A percentile compares a stretch with the other conserved stretches of the same genome.
These are phyloP conservation scores for Curvularia verruculosa DNA, from an alignment of 2,329 filamentous ascomycete species.

Conservation along the genomic window DNA sequence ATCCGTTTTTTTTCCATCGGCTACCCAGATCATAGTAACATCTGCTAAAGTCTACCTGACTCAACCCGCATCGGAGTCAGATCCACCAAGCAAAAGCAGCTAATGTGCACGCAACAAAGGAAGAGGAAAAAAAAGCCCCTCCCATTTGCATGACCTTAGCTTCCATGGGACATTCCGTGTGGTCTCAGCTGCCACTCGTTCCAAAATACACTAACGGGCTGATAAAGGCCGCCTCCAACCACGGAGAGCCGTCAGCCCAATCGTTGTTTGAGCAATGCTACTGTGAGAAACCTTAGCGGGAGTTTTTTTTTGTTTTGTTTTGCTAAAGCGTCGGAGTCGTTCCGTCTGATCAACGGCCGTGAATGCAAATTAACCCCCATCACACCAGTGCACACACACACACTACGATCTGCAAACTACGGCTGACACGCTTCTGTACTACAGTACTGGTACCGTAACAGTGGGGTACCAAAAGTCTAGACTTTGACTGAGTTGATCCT, in stretches of 20 bases:
- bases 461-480: slow-evolving; percentile 11
- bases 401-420: slow-evolving; percentile 15
- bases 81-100: slow-evolving; percentile 1
- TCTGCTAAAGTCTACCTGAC: neutral
- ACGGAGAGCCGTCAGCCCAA: neutral
- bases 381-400: neutral
- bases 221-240: slow-evolving; percentile 3
- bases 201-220: neutral
- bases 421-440: slow-evolving; percentile 2
- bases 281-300: neutral
- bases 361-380: slow-evolving; percentile 2
- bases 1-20: neutral
- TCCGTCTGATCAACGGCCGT: slow-evolving; percentile 11
- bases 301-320: neutral
- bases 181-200: neutral
- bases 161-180: slow-evolving; percentile 2
- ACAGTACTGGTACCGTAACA: slow-evolving; percentile 2
- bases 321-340: slow-evolving; percentile 5
- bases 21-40: slow-evolving; percentile 2
- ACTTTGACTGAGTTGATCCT: neutral
- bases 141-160: neutral
- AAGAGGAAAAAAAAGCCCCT: neutral
- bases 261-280: slow-evolving; percentile 4
- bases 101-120: slow-evolving; percentile 2
- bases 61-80: neutral